These are phyloP conservation scores for Furcasterigmium sp. DNA, from an alignment of 2,329 filamentous ascomycete species.

Conservation along the genomic window DNA sequence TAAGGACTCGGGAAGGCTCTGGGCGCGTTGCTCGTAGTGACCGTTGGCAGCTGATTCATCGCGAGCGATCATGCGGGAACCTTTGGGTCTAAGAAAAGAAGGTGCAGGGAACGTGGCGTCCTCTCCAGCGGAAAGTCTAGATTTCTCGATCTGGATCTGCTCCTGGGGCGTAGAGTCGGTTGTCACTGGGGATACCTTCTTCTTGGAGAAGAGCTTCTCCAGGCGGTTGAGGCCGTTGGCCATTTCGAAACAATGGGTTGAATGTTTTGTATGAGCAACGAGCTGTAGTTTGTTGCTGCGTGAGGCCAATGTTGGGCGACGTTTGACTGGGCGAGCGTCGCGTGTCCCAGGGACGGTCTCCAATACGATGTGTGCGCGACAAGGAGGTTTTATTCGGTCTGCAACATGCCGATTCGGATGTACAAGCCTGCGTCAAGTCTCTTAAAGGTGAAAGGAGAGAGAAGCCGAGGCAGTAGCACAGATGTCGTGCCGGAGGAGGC, in stretches of 20 bases:
- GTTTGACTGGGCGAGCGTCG: background rate
- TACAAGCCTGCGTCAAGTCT: background rate
- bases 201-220: constrained; percentile 48
- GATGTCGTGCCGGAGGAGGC: background rate
- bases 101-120: constrained; percentile 38
- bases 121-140: background rate
- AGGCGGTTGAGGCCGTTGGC: constrained; percentile 20
- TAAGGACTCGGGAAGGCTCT: constrained; percentile 10
- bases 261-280: no score
- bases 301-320: background rate
- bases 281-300: no score
- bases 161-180: constrained; percentile 1
- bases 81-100: constrained; percentile 51
- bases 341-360: background rate
- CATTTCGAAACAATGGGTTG: no score
- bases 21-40: constrained; percentile 6
- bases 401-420: background rate
- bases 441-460: background rate
- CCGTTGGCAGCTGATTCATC: constrained; percentile 29
- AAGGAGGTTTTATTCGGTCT: constrained; percentile 1
- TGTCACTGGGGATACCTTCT: constrained; percentile 15
- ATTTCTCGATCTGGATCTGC: background rate
- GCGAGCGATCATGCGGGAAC: constrained; percentile 51
- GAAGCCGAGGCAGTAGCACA: background rate
- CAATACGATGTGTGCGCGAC: background rate